Base-by-base conservation (phyloP, 805 yeast genomes). In the Kazachstania taianensis region DNA sequence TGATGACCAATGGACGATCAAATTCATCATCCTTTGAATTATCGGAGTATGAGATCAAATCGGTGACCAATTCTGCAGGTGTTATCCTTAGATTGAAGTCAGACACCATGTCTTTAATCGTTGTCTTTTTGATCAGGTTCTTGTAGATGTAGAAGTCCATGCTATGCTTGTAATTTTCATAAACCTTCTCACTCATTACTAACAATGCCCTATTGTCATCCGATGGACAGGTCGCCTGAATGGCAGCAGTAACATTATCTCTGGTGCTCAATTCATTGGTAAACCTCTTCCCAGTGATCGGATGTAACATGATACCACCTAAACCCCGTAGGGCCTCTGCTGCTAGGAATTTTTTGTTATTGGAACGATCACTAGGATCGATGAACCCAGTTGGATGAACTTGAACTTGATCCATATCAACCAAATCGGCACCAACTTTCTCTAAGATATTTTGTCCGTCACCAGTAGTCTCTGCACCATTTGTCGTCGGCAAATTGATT, bases 351-450 rank as follows among this genome's bases (percentile, higher is more conserved):
- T 73, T 73, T 68, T 69, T 67, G 40, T 61, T 63, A 40, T 52
- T 62, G 4, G 46, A 46, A 10, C 60, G 61, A 28, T 68, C 62
- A 13, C 53, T 52, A 6, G 64, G 63, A 32, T 70, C 69, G 28
- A 74, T 59, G 49, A 73, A 74, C 1, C 80, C 81, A 5, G 80
- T 75, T 28, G 81, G 81, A 47, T 75, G 80, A 7, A 75, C 65
- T 51, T 75, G 81, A n/a, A 75, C 57, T 46, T 73, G 69, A 32
- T 70, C 70, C 78, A 74, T 73, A 46, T 73, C 73, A 13, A 72
- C 62, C 38, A 73, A 51, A 12, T 64, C 58, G 5, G 74, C 79
- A 26, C 69, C 69, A 24, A 68, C 47, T n/a, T 59, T 62, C 17
- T 55, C 59, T 13, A 73, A 61, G 9, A 73, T 48, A 20, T 61